Evolutionary conservation across 106 monocot genomes (phyloP), one percentile per base, ranked within the genome.

Genomic region (Dendrobium officinale): DNA sequence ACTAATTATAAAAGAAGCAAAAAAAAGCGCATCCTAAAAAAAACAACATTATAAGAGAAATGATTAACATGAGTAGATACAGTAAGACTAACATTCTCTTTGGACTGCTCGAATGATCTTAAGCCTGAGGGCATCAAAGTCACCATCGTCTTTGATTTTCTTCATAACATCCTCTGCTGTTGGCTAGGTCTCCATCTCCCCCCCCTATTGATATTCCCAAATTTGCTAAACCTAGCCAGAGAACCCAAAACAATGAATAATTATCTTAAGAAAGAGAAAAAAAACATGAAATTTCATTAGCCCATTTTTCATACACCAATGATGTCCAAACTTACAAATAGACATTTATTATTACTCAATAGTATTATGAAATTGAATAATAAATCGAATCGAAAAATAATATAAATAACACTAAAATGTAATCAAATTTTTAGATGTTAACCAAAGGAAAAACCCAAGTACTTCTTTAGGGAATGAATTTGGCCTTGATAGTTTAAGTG

Each of bases 121-220:
- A 79, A 89, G 86, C 31, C 96, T 91, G 51, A 98, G 98, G 16
- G 77, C 26, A 78, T 98, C 98, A 82, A 98, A 98, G 58, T 98
- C 96, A 8, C 97, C 97, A 75, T 98, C 94, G 54, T 98, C 97
- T 78, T 91, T 95, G 9, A 94, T 88, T 82, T 86, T 90, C 81
- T 84, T 83, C 37, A 94, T 82, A 66, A 95, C 91, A 61, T 92
- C 92, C 68, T 86, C 94, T 37, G 83, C 83, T 70, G 83, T 85
- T 68, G 90, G 94, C 61, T n/a, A n/a, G n/a, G n/a, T n/a, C 29
- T 19, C 4, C 48, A 27, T 4, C 26, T 47, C 24, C 29, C 76
- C n/a, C 15, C 76, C 76, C 27, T 45, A 27, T 18, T 26, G 24
- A 27, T 26, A 9, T 44, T 11, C 1, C 27, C 13, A 24, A 74